These are phyloP conservation scores for Stephania cephalantha DNA, from an alignment of 164 flowering plant genomes.

Conservation along the genomic window DNA sequence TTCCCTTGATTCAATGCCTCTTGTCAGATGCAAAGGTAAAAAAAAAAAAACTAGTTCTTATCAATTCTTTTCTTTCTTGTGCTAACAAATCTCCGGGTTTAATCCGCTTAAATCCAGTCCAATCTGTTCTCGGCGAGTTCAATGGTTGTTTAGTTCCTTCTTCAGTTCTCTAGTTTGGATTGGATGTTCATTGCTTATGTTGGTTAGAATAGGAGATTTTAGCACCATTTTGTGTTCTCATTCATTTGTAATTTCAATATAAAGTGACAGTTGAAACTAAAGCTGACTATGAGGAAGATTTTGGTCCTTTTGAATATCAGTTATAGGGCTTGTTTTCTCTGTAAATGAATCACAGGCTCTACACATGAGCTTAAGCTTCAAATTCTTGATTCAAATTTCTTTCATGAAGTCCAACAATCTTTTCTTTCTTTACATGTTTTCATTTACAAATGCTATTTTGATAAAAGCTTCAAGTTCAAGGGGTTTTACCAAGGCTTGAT, in stretches of 20 bases:
- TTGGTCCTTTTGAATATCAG: neutral
- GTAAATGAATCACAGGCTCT: slow-evolving; percentile 3
- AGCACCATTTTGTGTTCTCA: neutral
- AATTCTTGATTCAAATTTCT: neutral
- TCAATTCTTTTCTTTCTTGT: neutral
- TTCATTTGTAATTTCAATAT: slow-evolving; percentile 5
- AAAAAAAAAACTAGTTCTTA: neutral
- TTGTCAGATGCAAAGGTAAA: slow-evolving; percentile 3
- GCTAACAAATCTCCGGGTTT: neutral
- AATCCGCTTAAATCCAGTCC: neutral
- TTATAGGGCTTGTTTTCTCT: slow-evolving; percentile 1
- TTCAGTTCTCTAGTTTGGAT: neutral
- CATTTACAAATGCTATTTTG: neutral
- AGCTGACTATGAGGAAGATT: slow-evolving; percentile 4
- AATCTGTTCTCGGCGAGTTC: neutral
- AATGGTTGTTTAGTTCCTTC: neutral
- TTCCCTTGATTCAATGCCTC: slow-evolving; percentile 41
- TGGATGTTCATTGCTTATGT: neutral
- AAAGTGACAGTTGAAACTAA: neutral
- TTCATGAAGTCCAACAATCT: neutral
- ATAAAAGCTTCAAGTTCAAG: no score
- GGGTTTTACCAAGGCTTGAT: no score
- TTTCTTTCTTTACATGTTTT: neutral
- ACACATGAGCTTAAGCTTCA: neutral
- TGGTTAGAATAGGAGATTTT: neutral